Evolutionary conservation across 2,329 filamentous ascomycete genomes (phyloP).

Genomic region (Aplosporella prunicola): DNA sequence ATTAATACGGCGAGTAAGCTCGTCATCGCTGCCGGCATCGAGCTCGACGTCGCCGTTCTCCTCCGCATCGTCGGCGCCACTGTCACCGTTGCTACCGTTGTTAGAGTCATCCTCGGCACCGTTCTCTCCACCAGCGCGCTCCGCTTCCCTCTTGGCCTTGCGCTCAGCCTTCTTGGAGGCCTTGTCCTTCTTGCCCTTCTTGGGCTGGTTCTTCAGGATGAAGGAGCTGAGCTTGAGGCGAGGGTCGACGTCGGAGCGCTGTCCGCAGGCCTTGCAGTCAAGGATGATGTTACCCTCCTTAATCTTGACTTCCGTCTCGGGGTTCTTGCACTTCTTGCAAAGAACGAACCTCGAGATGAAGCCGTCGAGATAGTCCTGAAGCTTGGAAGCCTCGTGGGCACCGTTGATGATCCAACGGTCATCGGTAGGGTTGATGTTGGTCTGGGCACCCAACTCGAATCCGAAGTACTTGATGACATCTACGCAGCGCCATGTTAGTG

Average conservation of each 20-base stretch:
- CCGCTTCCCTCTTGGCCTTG: constrained; percentile 70
- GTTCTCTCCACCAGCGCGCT: constrained; percentile 41
- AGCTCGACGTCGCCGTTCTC: constrained; percentile 57
- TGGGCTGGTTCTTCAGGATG: constrained; percentile 92
- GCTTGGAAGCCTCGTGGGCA: constrained; percentile 86
- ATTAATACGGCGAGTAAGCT: constrained; percentile 70
- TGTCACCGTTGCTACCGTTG: constrained; percentile 55
- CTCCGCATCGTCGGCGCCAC: constrained; percentile 53
- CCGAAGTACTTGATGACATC: constrained; percentile 99
- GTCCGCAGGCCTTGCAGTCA: constrained; percentile 97
- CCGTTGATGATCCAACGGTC: constrained; percentile 99
- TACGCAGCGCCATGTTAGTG: constrained; percentile 14
- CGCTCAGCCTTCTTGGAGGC: constrained; percentile 80
- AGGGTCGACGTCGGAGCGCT: constrained; percentile 82
- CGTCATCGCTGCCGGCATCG: constrained; percentile 79
- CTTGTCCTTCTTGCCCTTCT: constrained; percentile 95
- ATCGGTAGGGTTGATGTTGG: constrained; percentile 92
- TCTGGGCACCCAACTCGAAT: constrained; percentile 96
- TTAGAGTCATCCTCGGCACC: constrained; percentile 42
- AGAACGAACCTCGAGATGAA: constrained; percentile 99
- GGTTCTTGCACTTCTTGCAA: constrained; percentile 99
- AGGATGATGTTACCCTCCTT: constrained; percentile 87
- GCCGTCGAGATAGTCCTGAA: constrained; percentile 95
- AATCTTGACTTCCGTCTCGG: constrained; percentile 91
- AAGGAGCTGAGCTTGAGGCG: constrained; percentile 94